Evolutionary conservation across 306 rosid genomes (phyloP), one percentile per base, ranked within the genome.

Genomic region (Comarum palustre): DNA sequence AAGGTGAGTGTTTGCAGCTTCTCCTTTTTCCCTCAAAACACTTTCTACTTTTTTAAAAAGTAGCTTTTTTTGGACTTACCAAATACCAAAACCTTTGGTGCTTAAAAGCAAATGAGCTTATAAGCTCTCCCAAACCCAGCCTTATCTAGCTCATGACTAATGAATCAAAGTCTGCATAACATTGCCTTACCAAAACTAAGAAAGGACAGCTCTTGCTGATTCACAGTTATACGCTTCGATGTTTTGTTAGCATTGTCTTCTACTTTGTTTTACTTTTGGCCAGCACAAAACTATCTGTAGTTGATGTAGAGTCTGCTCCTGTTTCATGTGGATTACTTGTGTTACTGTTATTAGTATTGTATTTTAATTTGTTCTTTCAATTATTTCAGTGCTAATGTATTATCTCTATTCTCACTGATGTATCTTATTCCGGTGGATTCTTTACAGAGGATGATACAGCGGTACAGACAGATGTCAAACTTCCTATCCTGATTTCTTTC

Each of bases 371-470:
- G 22, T 54, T 19, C 31, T 32, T 27, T 48, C 36, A 29, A 14
- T 58, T 14, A 67, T 16, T 65, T 24, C 4, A 9, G 20, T 54
- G 20, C 47, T 38, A 71, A n/a, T 20, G 32, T 50, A n/a, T 36
- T 13, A 52, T 7, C 31, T 24, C 46, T 47, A 60, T 16, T 74
- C 31, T n/a, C 38, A 46, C 25, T 65, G 59, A 74, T 62, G 31
- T 31, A 77, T 29, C 64, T 66, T 60, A 36, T 27, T 29, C 20
- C 52, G 52, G 57, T 82, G 42, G 39, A 36, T 52, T 66, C 55
- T 84, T 71, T 78, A 43, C 87, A 95, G 99, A 95, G 99, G 99
- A 95, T 78, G 99, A 95, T 83, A 95, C 99, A 69, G 81, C 96
- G 82, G 67, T 95, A 77, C 78, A 75, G 1, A 74, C 87, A 6